phyloP scores from a whole-genome alignment of 1,284 basidiomycete species.

The Coniferiporia sulphurascens region DNA sequence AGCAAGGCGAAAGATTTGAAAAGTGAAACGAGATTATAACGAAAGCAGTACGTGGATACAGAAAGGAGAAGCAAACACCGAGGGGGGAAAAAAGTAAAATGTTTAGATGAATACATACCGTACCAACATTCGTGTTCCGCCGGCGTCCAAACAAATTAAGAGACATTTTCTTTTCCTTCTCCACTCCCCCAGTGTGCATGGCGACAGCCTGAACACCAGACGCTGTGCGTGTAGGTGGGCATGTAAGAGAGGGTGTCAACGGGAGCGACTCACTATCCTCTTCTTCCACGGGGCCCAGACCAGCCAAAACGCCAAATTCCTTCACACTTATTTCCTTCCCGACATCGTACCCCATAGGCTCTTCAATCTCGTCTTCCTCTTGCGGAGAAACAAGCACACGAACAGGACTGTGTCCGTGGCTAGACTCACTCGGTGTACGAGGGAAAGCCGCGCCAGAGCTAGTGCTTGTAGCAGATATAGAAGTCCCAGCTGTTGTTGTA shows the following conservation, averaged over 20 bases:
- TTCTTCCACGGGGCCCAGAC: background rate
- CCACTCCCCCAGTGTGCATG: background rate
- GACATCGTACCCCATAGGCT: background rate
- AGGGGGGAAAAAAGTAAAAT: too few species aligned
- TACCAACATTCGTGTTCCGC: background rate
- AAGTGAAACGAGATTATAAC: too few species aligned
- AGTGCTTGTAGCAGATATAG: background rate
- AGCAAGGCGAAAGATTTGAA: too few species aligned
- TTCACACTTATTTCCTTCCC: background rate
- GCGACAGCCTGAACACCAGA: background rate
- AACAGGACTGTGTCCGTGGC: slow-evolving; percentile 2
- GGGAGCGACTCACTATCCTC: background rate
- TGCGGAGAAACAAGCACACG: background rate
- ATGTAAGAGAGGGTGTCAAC: background rate
- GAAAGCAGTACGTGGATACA: too few species aligned
- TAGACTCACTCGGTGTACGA: slow-evolving; percentile 4
- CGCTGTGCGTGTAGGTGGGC: background rate
- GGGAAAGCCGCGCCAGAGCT: background rate
- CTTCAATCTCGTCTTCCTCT: slow-evolving; percentile 1
- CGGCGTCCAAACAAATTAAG: slow-evolving; percentile 9
- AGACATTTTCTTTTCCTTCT: background rate
- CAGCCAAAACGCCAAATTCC: slow-evolving; percentile 2
- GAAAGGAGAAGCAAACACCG: too few species aligned
- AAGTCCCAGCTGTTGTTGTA: background rate
- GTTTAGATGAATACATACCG: background rate